Conservation (phyloP, 768 basidiomycete genomes). For the Suillus subalutaceus region DNA sequence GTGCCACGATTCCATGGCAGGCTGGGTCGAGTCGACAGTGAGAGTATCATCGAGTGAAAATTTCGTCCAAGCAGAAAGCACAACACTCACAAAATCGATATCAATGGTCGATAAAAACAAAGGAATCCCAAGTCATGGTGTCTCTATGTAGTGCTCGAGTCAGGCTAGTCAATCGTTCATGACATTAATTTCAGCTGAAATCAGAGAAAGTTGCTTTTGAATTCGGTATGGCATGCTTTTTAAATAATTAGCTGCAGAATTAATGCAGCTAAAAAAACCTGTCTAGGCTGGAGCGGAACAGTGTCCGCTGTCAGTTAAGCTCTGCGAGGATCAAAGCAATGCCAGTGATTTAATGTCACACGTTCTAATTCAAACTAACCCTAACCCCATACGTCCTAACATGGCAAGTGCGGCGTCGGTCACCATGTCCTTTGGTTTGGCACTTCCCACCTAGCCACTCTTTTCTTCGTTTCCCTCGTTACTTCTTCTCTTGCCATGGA, state of each 20-base stretch:
- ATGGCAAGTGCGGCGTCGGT: conserved; percentile 1
- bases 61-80: background rate
- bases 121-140: background rate
- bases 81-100: background rate
- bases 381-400: conserved; percentile 22
- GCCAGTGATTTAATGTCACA: background rate
- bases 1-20: background rate
- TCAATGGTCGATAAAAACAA: background rate
- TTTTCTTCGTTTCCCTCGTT: conserved; percentile 10
- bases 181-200: no score
- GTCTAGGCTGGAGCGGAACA: background rate
- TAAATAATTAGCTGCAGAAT: background rate
- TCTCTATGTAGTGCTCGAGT: background rate
- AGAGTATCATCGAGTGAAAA: background rate
- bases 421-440: background rate
- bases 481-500: conserved; percentile 51
- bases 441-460: conserved; percentile 19
- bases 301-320: no score
- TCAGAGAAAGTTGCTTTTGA: background rate
- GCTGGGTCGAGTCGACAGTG: background rate
- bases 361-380: conserved; percentile 17
- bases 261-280: background rate
- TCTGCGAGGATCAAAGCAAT: background rate
- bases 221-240: background rate
- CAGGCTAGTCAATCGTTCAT: background rate